Conservation (phyloP, 2,329 filamentous ascomycete genomes). For the Pseudogymnoascus sp. region DNA sequence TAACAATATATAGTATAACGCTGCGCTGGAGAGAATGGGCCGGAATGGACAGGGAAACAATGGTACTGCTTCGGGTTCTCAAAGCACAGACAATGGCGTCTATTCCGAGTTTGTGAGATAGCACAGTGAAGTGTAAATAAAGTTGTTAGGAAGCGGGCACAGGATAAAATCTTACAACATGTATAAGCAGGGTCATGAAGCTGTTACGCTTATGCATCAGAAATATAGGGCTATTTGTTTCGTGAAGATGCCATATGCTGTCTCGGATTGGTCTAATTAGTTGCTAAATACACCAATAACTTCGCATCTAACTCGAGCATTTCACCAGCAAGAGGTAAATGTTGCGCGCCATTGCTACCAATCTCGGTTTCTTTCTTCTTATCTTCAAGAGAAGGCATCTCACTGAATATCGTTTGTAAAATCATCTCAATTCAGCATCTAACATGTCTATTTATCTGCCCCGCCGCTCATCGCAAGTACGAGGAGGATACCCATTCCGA, state of each 20-base stretch:
- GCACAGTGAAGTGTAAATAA: background rate
- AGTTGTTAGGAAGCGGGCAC: background rate
- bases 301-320: background rate
- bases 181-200: background rate
- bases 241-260: background rate
- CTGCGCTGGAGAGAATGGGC: background rate
- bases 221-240: background rate
- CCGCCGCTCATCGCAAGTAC: background rate
- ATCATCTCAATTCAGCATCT: background rate
- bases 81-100: background rate
- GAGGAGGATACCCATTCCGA: slow-evolving; percentile 6
- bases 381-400: background rate
- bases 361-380: background rate
- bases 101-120: slow-evolving; percentile 2
- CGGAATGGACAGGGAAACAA: background rate
- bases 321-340: background rate
- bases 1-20: slow-evolving; percentile 1
- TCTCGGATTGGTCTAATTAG: background rate
- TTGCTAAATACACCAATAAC: background rate
- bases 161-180: background rate
- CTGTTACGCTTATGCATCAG: background rate
- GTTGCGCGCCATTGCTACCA: background rate
- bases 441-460: slow-evolving; percentile 1
- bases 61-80: background rate
- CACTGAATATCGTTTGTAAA: background rate